Conservation (phyloP, 257 asterid genomes). For the Cruciata laevipes region DNA sequence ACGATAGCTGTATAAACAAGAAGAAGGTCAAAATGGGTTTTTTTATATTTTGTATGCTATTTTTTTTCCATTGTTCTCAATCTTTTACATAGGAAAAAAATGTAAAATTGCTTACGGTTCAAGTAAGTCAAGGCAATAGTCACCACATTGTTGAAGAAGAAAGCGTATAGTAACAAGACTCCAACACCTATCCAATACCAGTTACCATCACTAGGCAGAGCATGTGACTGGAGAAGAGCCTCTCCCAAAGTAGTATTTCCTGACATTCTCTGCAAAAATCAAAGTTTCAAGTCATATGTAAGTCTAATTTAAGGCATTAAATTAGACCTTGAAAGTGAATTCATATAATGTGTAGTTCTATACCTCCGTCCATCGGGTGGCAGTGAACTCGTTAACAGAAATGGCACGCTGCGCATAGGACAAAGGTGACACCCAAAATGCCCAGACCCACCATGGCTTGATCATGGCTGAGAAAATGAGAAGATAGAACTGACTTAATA, state of each 20-base stretch:
- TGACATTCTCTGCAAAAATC: conserved; percentile 35
- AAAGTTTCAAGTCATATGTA: conserved; percentile 3
- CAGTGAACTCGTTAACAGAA: conserved; percentile 74
- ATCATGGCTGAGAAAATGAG: conserved; percentile 60
- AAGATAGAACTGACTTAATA: conserved; percentile 11
- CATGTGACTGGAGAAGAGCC: conserved; percentile 44
- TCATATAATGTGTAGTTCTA: neutral
- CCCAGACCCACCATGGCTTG: conserved; percentile 95
- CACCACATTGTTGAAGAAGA: conserved; percentile 56
- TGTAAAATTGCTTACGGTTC: conserved; percentile 46
- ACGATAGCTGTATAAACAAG: conserved; percentile 44
- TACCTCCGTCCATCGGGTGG: conserved; percentile 80
- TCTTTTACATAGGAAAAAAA: neutral
- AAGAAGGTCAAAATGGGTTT: neutral
- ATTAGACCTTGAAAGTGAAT: neutral
- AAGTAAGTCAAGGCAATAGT: conserved; percentile 58
- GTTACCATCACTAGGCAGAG: conserved; percentile 43
- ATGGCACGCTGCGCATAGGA: conserved; percentile 78
- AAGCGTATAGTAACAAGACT: conserved; percentile 48
- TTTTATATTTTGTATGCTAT: neutral
- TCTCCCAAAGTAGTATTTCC: conserved; percentile 53
- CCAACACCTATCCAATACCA: conserved; percentile 93
- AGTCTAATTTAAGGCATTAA: neutral
- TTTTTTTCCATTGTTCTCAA: too few species aligned
- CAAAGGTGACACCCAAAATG: conserved; percentile 82